Percentiles rank a stretch among this genome's conserved stretches.
Conservation (phyloP, 1,139 yeast species). For the Yamadazyma mexicana region DNA sequence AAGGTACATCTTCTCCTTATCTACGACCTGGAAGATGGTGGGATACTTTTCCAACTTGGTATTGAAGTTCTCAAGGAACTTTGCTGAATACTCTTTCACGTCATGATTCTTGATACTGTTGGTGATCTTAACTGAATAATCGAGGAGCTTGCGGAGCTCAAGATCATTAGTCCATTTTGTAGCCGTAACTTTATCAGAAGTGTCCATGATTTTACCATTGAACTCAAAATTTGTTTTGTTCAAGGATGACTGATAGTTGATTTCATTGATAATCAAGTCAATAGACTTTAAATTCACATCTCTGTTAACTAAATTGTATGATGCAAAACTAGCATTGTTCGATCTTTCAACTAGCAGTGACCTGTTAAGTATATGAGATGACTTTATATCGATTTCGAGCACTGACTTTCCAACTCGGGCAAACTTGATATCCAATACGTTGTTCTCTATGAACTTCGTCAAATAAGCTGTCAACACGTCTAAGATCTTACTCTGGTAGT, state of each 20-base stretch:
- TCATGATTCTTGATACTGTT: conserved; percentile 7
- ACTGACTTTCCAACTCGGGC: conserved; percentile 60
- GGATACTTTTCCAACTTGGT: conserved; percentile 18
- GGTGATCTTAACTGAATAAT: conserved; percentile 29
- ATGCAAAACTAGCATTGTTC: conserved; percentile 52
- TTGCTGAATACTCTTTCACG: conserved; percentile 17
- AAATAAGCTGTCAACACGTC: conserved; percentile 19
- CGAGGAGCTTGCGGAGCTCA: conserved; percentile 31
- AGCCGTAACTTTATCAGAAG: conserved; percentile 3
- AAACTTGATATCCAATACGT: conserved; percentile 27
- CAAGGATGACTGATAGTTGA: conserved; percentile 51
- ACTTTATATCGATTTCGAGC: conserved; percentile 68
- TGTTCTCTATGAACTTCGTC: conserved; percentile 19
- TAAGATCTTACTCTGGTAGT: neutral
- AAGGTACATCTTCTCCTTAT: conserved; percentile 5
- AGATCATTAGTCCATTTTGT: conserved; percentile 36
- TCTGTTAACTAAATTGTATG: conserved; percentile 14
- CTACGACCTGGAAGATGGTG: conserved; percentile 30
- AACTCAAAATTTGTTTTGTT: conserved; percentile 25
- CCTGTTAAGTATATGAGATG: conserved; percentile 61
- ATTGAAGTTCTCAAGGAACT: conserved; percentile 11
- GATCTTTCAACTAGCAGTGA: conserved; percentile 40
- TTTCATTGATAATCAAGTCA: conserved; percentile 61
- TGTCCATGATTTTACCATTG: conserved; percentile 9
- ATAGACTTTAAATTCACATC: conserved; percentile 55